Base-by-base conservation (phyloP, 2,329 filamentous ascomycete species). In the Hortaea sp. region DNA sequence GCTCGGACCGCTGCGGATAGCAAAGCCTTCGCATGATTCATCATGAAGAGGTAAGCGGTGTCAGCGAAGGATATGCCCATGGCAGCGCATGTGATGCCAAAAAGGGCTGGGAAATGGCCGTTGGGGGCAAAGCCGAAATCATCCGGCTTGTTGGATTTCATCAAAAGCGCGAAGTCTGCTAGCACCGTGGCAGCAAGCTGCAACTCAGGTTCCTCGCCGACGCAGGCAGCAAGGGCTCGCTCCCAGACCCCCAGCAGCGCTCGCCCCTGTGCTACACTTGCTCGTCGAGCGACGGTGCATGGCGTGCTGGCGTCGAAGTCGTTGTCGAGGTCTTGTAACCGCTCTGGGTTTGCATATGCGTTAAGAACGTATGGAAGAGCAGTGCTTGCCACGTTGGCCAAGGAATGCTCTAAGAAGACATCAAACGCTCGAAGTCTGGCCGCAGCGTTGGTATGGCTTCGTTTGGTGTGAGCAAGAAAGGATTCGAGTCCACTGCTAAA, bases 401-500 rank as follows among this genome's bases (percentile, higher is more conserved):
- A 67, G 3, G 85, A 88, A 20, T 85, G 70, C 7, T 76, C 73
- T 11, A 92, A 74, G 67, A 92, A 92, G 40, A 70, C 66, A 39
- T 77, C 61, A 65, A 88, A 84, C 45, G 44, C 50, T 46, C 59
- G 54, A 12, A 55, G 57, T 41, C 53, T 48, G 55, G 9, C 56
- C 58, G 2, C 59, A 59, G 49, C 66, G 69, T 54, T 72, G 72
- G 68, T 88, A 12, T 41, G 84, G 5, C 57, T 57, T 34, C 56
- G 48, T 44, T 59, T 60, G 42, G 57, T 54, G 69, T 92, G 86
- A 3, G 83, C 82, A 12, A 89, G 78, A 64, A 84, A 90, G 37
- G 85, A 90, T 68, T 92, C 86, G 11, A 92, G 76, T 3, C 85
- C 85, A 55, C 79, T 84, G 70, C 81, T 86, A 70, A 90, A 92